phyloP scores from a whole-genome alignment of 768 basidiomycete species.

The Boletus bicolor region DNA sequence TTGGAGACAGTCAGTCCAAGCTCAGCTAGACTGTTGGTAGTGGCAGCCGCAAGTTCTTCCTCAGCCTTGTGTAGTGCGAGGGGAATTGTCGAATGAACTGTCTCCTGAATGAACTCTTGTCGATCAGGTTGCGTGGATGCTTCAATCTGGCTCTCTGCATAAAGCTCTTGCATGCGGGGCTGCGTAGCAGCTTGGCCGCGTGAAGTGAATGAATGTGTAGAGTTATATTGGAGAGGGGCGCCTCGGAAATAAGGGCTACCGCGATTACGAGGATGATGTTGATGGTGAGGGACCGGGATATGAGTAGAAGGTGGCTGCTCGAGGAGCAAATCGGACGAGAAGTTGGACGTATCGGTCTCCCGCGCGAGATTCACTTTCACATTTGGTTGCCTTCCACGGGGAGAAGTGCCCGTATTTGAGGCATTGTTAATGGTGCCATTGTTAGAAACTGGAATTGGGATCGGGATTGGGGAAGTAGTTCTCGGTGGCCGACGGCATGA shows the following conservation, averaged over 20 bases:
- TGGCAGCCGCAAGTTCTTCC: conserved; percentile 20
- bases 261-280: conserved; percentile 32
- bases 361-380: conserved; percentile 27
- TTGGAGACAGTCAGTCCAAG: conserved; percentile 18
- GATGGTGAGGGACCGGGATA: conserved; percentile 34
- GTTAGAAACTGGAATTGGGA: conserved; percentile 40
- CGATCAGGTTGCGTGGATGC: conserved; percentile 29
- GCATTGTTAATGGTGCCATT: conserved; percentile 36
- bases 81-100: conserved; percentile 62
- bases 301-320: conserved; percentile 45
- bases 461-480: conserved; percentile 49
- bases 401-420: conserved; percentile 35
- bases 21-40: conserved; percentile 12
- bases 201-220: conserved; percentile 41
- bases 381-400: conserved; percentile 33
- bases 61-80: conserved; percentile 43
- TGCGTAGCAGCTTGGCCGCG: conserved; percentile 34
- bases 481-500: conserved; percentile 39
- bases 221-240: conserved; percentile 38
- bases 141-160: conserved; percentile 36
- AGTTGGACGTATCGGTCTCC: conserved; percentile 30
- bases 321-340: conserved; percentile 38
- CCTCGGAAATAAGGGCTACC: conserved; percentile 35
- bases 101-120: conserved; percentile 49
- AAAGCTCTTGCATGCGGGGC: conserved; percentile 46